Evolutionary conservation across 352 stramenopile genomes (phyloP).

Genomic region (Globisporangium nodosum): DNA sequence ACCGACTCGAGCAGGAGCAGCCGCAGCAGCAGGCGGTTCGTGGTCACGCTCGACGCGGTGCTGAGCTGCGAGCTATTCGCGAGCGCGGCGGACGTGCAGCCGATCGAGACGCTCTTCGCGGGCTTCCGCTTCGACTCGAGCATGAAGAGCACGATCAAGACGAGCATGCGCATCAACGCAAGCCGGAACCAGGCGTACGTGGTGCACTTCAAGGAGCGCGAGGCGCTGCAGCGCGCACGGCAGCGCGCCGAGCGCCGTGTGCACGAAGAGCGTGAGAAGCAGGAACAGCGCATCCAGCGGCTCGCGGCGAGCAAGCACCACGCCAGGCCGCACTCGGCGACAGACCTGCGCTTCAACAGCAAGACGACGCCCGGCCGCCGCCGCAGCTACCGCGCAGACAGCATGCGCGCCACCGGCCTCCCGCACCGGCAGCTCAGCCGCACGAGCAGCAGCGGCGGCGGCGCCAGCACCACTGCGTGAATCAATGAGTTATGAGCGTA

Average conservation of each 20-base stretch:
- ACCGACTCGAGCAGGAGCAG: neutral
- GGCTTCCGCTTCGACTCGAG: slow-evolving; percentile 63
- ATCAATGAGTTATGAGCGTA: neutral
- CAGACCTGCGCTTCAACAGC: slow-evolving; percentile 32
- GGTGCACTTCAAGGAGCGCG: slow-evolving; percentile 60
- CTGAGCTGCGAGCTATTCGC: slow-evolving; percentile 38
- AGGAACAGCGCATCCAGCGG: slow-evolving; percentile 51
- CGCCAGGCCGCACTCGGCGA: slow-evolving; percentile 9
- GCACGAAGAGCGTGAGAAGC: slow-evolving; percentile 61
- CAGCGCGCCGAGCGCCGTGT: slow-evolving; percentile 61
- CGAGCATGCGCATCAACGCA: slow-evolving; percentile 76
- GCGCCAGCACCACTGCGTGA: slow-evolving; percentile 15
- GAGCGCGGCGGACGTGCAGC: slow-evolving; percentile 20
- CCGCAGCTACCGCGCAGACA: slow-evolving; percentile 48
- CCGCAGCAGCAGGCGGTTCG: slow-evolving; percentile 27
- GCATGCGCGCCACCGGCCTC: slow-evolving; percentile 27
- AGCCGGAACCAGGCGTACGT: slow-evolving; percentile 63
- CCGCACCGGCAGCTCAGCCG: slow-evolving; percentile 23
- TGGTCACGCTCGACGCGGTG: slow-evolving; percentile 35
- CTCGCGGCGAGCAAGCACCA: slow-evolving; percentile 27
- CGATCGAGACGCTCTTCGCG: slow-evolving; percentile 50
- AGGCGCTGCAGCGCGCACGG: slow-evolving; percentile 37
- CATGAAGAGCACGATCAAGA: slow-evolving; percentile 70
- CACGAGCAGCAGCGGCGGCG: slow-evolving; percentile 14
- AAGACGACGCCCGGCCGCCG: slow-evolving; percentile 36